These are phyloP conservation scores for Nakataea oryzae DNA, from an alignment of 2,329 filamentous ascomycete species.

Conservation along the genomic window DNA sequence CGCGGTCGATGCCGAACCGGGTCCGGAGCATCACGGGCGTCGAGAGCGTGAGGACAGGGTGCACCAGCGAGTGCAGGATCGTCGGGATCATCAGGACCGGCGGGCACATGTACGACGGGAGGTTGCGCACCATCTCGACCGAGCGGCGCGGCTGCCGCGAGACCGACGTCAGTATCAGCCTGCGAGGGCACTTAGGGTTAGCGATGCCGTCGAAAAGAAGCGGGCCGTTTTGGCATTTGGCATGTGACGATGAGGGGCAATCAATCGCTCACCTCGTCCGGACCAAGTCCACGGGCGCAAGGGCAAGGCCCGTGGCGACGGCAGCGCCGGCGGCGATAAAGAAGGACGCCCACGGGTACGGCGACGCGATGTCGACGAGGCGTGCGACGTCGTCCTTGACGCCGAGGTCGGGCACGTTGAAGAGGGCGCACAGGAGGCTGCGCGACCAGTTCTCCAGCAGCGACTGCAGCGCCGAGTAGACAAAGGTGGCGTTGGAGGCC, in stretches of 20 bases:
- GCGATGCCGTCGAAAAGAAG: conserved; percentile 5
- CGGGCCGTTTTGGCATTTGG: background rate
- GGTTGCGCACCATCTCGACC: conserved; percentile 62
- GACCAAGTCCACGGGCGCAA: conserved; percentile 82
- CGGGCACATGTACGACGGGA: conserved; percentile 69
- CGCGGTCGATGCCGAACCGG: conserved; percentile 73
- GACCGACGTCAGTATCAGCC: conserved; percentile 76
- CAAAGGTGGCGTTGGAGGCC: conserved; percentile 80
- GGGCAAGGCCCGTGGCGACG: conserved; percentile 64
- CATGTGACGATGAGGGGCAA: background rate
- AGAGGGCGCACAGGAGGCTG: conserved; percentile 78
- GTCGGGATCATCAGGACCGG: conserved; percentile 69
- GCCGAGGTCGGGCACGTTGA: conserved; percentile 80
- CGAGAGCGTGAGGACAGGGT: conserved; percentile 71
- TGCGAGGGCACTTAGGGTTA: conserved; percentile 20
- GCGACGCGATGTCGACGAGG: conserved; percentile 59
- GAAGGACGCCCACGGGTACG: conserved; percentile 73
- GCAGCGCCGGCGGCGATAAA: conserved; percentile 57
- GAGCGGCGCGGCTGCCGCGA: conserved; percentile 66
- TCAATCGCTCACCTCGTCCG: conserved; percentile 61
- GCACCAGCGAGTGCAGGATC: conserved; percentile 73
- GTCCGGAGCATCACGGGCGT: conserved; percentile 78
- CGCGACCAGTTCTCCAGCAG: conserved; percentile 87
- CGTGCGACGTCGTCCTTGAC: conserved; percentile 69
- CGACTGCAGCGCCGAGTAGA: conserved; percentile 79